Percentiles rank a stretch among this genome's conserved stretches.
Conservation (phyloP, 208 protist species). For the Acanthamoeba culbertsoni region DNA sequence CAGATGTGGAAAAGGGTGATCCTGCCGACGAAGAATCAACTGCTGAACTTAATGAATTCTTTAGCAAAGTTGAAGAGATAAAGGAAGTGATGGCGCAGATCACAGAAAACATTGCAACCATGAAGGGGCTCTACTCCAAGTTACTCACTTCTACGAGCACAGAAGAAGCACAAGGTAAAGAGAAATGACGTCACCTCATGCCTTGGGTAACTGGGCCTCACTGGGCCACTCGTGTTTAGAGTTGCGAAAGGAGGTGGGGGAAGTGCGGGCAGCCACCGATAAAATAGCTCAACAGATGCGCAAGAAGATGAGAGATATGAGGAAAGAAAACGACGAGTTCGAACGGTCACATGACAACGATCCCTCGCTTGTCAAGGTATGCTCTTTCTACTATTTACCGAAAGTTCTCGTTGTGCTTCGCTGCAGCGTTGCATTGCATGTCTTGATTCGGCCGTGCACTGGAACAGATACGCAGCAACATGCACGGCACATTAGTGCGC, state of each 20-base stretch:
- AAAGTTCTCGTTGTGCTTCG: not conserved
- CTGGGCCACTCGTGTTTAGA: not conserved
- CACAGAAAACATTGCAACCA: constrained; percentile 30
- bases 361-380: constrained; percentile 34
- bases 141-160: constrained; percentile 25
- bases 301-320: constrained; percentile 3
- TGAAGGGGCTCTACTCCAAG: constrained; percentile 46
- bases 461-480: constrained; percentile 33
- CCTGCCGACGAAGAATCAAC: constrained; percentile 10
- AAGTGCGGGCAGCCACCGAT: not conserved
- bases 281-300: constrained; percentile 44
- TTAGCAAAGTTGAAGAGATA: constrained; percentile 29
- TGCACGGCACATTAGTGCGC: constrained; percentile 39
- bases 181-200: not conserved
- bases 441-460: not conserved
- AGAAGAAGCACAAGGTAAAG: not conserved
- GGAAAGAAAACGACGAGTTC: constrained; percentile 53
- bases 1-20: not conserved
- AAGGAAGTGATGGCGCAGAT: constrained; percentile 27
- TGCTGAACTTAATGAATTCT: constrained; percentile 46
- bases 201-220: not conserved
- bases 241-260: not conserved
- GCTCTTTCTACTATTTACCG: not conserved
- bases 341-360: constrained; percentile 8
- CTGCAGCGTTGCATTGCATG: not conserved